Conservation (phyloP, 2,329 filamentous ascomycete species). For the Trichoderma koningii region DNA sequence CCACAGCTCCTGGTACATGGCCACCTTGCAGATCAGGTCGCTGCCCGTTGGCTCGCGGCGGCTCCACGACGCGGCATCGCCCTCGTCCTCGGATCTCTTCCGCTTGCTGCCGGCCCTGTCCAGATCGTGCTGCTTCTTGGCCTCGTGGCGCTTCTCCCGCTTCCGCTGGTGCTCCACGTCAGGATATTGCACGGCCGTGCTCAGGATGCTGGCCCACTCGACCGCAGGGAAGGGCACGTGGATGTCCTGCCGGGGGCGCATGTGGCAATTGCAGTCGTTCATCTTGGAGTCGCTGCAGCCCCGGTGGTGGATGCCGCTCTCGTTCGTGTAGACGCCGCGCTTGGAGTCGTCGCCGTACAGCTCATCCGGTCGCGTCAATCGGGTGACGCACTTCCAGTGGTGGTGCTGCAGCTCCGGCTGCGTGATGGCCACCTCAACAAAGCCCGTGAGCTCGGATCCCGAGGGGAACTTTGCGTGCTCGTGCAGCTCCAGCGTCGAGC, state of each 20-base stretch:
- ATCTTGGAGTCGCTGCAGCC: constrained; percentile 52
- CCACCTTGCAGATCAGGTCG: constrained; percentile 61
- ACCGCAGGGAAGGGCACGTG: constrained; percentile 60
- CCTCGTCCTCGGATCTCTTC: constrained; percentile 46
- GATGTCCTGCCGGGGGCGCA: constrained; percentile 51
- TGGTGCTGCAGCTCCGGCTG: constrained; percentile 56
- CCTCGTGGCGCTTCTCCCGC: constrained; percentile 43
- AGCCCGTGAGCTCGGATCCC: constrained; percentile 61
- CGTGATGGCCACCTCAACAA: constrained; percentile 61
- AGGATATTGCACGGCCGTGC: constrained; percentile 57
- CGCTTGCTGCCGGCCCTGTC: constrained; percentile 44
- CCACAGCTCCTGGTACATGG: constrained; percentile 69
- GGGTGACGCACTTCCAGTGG: constrained; percentile 62
- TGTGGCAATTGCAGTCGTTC: constrained; percentile 54
- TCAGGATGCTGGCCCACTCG: constrained; percentile 61
- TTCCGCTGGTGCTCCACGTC: constrained; percentile 45
- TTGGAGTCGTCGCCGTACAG: constrained; percentile 50
- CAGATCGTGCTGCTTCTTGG: constrained; percentile 39
- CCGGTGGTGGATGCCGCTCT: constrained; percentile 55
- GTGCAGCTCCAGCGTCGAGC: constrained; percentile 61
- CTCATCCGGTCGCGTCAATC: constrained; percentile 59
- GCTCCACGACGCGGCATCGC: constrained; percentile 45
- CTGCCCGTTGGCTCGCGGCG: constrained; percentile 50
- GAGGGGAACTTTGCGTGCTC: constrained; percentile 59
- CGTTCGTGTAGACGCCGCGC: constrained; percentile 51